A percentile compares a stretch with the other conserved stretches of the same genome.
phyloP scores from a whole-genome alignment of 768 basidiomycete species.

The Lyophyllum decastes region DNA sequence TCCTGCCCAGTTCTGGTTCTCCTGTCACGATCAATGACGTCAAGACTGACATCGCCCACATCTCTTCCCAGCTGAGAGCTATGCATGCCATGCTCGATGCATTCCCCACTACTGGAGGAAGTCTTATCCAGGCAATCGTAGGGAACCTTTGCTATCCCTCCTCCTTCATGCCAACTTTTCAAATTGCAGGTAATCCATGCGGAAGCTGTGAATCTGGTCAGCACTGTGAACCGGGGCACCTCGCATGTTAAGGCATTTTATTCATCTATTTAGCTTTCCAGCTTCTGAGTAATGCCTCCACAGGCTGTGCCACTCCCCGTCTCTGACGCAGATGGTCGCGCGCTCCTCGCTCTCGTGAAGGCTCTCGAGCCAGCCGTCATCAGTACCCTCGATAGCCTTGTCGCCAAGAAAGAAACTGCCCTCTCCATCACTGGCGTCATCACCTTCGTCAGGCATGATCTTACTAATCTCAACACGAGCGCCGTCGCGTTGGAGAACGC shows the following conservation, averaged over 20 bases:
- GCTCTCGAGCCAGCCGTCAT: conserved; percentile 22
- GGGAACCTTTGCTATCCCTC: background rate
- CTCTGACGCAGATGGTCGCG: conserved; percentile 20
- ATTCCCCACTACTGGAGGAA: conserved; percentile 29
- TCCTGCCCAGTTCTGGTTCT: background rate
- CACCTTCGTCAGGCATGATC: conserved; percentile 26
- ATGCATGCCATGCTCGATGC: conserved; percentile 28
- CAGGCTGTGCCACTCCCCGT: conserved; percentile 7
- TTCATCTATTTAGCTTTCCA: background rate
- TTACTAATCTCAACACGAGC: conserved; percentile 23
- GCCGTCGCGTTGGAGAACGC: conserved; percentile 27
- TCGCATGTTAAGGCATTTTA: conserved; percentile 24
- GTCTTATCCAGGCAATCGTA: conserved; percentile 24
- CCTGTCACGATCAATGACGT: conserved; percentile 22
- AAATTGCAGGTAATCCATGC: conserved; percentile 27
- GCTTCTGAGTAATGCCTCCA: background rate
- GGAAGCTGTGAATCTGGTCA: conserved; percentile 18
- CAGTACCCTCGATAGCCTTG: conserved; percentile 20
- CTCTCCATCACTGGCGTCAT: conserved; percentile 19
- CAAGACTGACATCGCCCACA: conserved; percentile 24
- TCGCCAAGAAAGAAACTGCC: conserved; percentile 20
- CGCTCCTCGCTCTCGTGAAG: conserved; percentile 18
- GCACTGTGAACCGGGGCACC: conserved; percentile 23
- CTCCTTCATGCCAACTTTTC: background rate
- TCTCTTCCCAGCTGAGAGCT: conserved; percentile 22